A percentile compares a stretch with the other conserved stretches of the same genome.
phyloP scores from a whole-genome alignment of 768 basidiomycete species.

The Leccinum imitatum region DNA sequence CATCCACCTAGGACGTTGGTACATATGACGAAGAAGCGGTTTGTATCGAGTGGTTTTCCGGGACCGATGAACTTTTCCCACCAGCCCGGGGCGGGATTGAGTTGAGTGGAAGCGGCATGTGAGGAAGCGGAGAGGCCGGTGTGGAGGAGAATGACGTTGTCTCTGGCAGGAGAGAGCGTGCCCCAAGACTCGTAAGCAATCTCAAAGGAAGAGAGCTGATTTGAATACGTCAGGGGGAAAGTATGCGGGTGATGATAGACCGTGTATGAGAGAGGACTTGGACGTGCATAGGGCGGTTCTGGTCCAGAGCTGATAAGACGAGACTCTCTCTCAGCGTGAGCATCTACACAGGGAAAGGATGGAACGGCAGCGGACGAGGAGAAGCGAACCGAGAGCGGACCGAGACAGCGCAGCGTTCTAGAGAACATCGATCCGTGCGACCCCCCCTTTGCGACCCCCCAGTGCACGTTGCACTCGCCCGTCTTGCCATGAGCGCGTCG shows the following conservation, averaged over 20 bases:
- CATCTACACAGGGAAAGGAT: slow-evolving; percentile 78
- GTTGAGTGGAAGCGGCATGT: slow-evolving; percentile 80
- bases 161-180: slow-evolving; percentile 65
- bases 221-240: slow-evolving; percentile 65
- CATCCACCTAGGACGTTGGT: slow-evolving; percentile 97
- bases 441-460: not conserved
- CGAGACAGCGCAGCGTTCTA: not conserved
- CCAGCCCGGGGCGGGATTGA: slow-evolving; percentile 87
- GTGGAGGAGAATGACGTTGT: slow-evolving; percentile 93
- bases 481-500: not conserved
- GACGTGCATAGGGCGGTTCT: slow-evolving; percentile 80
- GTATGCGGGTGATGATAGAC: slow-evolving; percentile 62
- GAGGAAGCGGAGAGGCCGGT: slow-evolving; percentile 96
- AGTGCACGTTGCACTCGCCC: not conserved
- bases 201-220: slow-evolving; percentile 64
- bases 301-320: slow-evolving; percentile 60
- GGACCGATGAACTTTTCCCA: slow-evolving; percentile 99
- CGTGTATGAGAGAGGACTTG: slow-evolving; percentile 71
- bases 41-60: slow-evolving; percentile 89
- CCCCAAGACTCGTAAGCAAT: slow-evolving; percentile 99
- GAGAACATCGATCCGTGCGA: slow-evolving; percentile 3
- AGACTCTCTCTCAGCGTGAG: slow-evolving; percentile 70
- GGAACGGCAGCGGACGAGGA: slow-evolving; percentile 11
- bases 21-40: slow-evolving; percentile 90
- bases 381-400: not conserved